Percentiles rank a stretch among this genome's conserved stretches.
Conservation (phyloP, 352 stramenopile species). For the Aphanomyces astaci region DNA sequence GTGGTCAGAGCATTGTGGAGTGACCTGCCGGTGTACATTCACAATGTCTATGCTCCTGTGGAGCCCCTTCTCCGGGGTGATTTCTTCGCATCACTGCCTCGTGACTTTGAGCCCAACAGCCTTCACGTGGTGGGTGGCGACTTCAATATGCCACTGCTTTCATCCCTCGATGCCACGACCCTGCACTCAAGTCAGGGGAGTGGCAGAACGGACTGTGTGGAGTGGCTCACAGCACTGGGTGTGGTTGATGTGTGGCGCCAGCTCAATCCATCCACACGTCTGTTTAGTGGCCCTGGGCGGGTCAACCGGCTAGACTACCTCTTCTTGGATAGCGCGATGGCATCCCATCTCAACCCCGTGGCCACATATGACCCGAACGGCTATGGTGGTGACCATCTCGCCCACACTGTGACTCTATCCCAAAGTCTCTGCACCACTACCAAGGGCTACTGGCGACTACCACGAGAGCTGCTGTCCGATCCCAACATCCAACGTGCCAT, state of each 20-base stretch:
- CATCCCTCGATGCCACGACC: neutral
- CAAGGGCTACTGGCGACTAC: neutral
- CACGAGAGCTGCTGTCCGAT: neutral
- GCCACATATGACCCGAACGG: neutral
- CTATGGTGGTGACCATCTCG: neutral
- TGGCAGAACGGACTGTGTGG: neutral
- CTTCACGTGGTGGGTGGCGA: slow-evolving; percentile 25
- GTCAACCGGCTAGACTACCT: slow-evolving; percentile 30
- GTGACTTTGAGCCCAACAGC: slow-evolving; percentile 16
- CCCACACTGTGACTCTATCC: neutral
- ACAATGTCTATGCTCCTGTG: slow-evolving; percentile 25
- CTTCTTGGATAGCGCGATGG: slow-evolving; percentile 1
- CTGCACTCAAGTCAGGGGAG: neutral
- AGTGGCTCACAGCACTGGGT: slow-evolving; percentile 19
- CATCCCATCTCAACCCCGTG: neutral
- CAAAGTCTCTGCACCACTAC: neutral
- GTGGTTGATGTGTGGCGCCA: slow-evolving; percentile 26
- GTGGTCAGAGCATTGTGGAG: neutral
- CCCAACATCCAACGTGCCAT: neutral
- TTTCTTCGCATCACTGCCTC: slow-evolving; percentile 14
- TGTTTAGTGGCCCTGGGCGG: slow-evolving; percentile 12
- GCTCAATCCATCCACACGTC: slow-evolving; percentile 3
- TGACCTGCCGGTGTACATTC: slow-evolving; percentile 1
- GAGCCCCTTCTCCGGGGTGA: neutral
- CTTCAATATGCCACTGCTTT: slow-evolving; percentile 20